Percentiles rank a stretch among this genome's conserved stretches.
These are phyloP conservation scores for Sclerotinia sclerotiorum DNA, from an alignment of 2,329 filamentous ascomycete genomes.

Conservation along the genomic window DNA sequence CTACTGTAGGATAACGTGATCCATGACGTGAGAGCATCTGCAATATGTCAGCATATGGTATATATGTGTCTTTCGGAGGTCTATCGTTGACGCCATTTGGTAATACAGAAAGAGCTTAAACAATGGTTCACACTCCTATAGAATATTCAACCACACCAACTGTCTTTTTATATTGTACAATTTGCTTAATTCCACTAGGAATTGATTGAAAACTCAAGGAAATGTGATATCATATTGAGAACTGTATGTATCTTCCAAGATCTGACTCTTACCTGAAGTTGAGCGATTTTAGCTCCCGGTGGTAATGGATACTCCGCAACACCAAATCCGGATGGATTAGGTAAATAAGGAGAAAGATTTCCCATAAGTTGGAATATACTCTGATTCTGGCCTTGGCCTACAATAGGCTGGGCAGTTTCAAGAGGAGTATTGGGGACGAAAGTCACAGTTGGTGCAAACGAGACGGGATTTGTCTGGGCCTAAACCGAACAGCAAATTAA, in stretches of 20 bases:
- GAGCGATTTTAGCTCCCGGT: conserved; percentile 63
- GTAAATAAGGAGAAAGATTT: conserved; percentile 67
- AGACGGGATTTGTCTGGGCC: conserved; percentile 67
- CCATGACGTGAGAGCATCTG: conserved; percentile 74
- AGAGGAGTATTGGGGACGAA: conserved; percentile 69
- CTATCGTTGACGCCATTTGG: background rate
- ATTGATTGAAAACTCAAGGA: background rate
- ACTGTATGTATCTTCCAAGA: no score
- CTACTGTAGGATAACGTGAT: conserved; percentile 67
- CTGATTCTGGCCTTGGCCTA: conserved; percentile 56
- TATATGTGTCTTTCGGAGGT: background rate
- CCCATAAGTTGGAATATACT: conserved; percentile 73
- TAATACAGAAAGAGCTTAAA: background rate
- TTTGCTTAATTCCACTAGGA: background rate
- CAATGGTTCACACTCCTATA: background rate
- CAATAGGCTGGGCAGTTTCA: conserved; percentile 68
- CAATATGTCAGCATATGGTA: conserved; percentile 28
- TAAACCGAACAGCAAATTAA: conserved; percentile 2
- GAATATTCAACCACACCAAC: background rate
- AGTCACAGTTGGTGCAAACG: conserved; percentile 56
- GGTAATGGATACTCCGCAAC: conserved; percentile 71
- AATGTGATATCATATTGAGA: background rate
- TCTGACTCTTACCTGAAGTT: conserved; percentile 51
- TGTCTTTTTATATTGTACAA: background rate
- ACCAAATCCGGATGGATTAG: conserved; percentile 67